A percentile compares a stretch with the other conserved stretches of the same genome.
Evolutionary conservation across 805 yeast genomes (phyloP).

Genomic region (Wickerhamiella parazyma): DNA sequence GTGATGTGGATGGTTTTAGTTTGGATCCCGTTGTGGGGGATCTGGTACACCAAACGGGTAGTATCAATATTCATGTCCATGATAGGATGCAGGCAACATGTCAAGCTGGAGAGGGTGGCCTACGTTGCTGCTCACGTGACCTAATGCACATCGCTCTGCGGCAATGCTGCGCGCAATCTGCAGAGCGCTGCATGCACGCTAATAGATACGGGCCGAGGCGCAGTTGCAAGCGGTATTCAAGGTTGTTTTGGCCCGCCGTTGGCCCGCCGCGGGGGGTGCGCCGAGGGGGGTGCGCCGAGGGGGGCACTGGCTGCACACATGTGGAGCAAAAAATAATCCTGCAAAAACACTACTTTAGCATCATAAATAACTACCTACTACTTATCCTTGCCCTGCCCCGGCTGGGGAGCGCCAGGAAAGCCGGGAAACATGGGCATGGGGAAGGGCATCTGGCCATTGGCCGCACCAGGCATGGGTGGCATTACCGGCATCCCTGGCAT

Average conservation of each 20-base stretch:
- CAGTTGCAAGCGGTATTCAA: too few relatives aligned
- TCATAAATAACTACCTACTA: too few relatives aligned
- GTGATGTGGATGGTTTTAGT: slow-evolving; percentile 16
- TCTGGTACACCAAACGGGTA: not conserved
- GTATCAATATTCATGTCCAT: slow-evolving; percentile 6
- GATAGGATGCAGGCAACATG: too few relatives aligned
- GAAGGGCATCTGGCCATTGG: slow-evolving; percentile 5
- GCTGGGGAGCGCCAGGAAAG: not conserved
- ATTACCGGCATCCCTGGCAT: slow-evolving; percentile 20
- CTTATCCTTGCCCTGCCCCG: not conserved
- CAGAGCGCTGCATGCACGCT: too few relatives aligned
- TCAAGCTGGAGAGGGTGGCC: too few relatives aligned
- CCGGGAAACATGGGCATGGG: not conserved
- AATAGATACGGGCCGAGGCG: too few relatives aligned
- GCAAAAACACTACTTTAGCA: too few relatives aligned
- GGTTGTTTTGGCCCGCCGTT: too few relatives aligned
- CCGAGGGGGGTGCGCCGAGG: too few relatives aligned
- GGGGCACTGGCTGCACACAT: too few relatives aligned
- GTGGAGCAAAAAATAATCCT: too few relatives aligned
- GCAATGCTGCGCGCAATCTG: not conserved
- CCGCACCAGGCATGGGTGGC: slow-evolving; percentile 18
- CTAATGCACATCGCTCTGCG: not conserved
- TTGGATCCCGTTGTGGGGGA: slow-evolving; percentile 23
- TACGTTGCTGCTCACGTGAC: slow-evolving; percentile 10
- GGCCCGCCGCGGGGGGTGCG: too few relatives aligned